Evolutionary conservation across 768 basidiomycete genomes (phyloP).

Genomic region (Tephrocybe sp.): DNA sequence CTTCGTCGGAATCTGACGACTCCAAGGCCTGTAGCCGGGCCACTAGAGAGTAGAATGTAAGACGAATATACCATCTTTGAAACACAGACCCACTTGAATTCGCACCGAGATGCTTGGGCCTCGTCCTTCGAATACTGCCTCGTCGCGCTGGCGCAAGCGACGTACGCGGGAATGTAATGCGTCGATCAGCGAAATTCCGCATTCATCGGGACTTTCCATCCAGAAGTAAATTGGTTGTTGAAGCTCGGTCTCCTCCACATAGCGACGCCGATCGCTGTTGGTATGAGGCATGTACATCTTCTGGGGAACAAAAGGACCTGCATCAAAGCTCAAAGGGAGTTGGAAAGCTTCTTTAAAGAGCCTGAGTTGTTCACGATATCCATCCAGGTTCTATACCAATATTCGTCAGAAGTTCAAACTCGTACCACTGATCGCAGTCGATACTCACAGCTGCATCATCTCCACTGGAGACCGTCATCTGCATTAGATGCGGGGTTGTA

Average conservation of each 20-base stretch:
- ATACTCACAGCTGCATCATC: conserved; percentile 6
- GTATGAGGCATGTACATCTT: conserved; percentile 74
- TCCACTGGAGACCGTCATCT: neutral
- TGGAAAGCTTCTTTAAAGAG: conserved; percentile 40
- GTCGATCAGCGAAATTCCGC: conserved; percentile 62
- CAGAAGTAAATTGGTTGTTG: conserved; percentile 65
- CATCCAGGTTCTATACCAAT: conserved; percentile 26
- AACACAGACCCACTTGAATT: conserved; percentile 50
- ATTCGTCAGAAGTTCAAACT: neutral
- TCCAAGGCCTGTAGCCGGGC: conserved; percentile 79
- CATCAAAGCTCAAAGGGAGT: conserved; percentile 31
- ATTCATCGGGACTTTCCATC: conserved; percentile 48
- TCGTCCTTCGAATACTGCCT: conserved; percentile 65
- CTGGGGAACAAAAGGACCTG: conserved; percentile 64
- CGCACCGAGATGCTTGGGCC: conserved; percentile 82
- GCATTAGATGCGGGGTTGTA: conserved; percentile 3
- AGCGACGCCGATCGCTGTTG: conserved; percentile 71
- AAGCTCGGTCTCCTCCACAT: conserved; percentile 67
- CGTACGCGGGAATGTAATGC: conserved; percentile 59
- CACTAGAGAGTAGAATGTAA: conserved; percentile 42
- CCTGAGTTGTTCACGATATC: conserved; percentile 42
- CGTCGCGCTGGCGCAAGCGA: conserved; percentile 54
- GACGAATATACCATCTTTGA: conserved; percentile 3
- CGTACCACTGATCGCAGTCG: too few relatives aligned
- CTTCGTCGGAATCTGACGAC: conserved; percentile 77